Percentiles rank a stretch among this genome's conserved stretches.
Conservation (phyloP, 2,329 filamentous ascomycete genomes). For the Periconia sp. region DNA sequence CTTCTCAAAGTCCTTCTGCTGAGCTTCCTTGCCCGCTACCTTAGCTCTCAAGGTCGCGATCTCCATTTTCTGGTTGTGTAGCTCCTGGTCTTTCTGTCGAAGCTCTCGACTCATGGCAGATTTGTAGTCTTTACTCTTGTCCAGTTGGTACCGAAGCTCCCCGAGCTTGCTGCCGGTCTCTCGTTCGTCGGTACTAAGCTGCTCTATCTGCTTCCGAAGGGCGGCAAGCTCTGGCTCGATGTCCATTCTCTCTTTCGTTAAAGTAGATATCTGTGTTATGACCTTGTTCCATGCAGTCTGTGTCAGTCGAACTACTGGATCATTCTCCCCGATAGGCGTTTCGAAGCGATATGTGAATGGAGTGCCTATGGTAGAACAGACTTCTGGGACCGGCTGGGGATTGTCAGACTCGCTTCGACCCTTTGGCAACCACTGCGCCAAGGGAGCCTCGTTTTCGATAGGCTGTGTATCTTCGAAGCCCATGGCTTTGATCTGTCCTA, state of each 20-base stretch:
- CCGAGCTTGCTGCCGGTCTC: slow-evolving; percentile 12
- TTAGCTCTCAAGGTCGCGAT: slow-evolving; percentile 12
- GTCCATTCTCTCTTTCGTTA: neutral
- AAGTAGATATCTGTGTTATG: neutral
- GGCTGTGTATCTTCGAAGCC: neutral
- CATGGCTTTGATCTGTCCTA: slow-evolving; percentile 1
- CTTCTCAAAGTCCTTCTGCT: slow-evolving; percentile 6
- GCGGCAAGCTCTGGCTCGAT: neutral
- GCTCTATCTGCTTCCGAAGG: neutral
- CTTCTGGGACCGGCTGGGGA: neutral
- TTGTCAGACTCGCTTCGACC: neutral
- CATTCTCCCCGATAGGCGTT: neutral
- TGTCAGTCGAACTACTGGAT: slow-evolving; percentile 2
- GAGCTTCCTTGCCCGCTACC: neutral
- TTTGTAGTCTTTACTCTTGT: slow-evolving; percentile 22
- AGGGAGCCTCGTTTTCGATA: too few relatives aligned
- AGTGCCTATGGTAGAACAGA: neutral
- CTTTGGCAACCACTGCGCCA: too few relatives aligned
- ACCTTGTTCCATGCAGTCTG: neutral
- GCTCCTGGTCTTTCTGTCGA: slow-evolving; percentile 18
- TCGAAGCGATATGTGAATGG: neutral
- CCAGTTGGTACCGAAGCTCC: slow-evolving; percentile 22
- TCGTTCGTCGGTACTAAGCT: neutral
- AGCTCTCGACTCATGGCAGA: slow-evolving; percentile 24
- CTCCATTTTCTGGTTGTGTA: slow-evolving; percentile 22